Evolutionary conservation across 176 grass and related monocot species (phyloP).

Genomic region (Avena atlantica): DNA sequence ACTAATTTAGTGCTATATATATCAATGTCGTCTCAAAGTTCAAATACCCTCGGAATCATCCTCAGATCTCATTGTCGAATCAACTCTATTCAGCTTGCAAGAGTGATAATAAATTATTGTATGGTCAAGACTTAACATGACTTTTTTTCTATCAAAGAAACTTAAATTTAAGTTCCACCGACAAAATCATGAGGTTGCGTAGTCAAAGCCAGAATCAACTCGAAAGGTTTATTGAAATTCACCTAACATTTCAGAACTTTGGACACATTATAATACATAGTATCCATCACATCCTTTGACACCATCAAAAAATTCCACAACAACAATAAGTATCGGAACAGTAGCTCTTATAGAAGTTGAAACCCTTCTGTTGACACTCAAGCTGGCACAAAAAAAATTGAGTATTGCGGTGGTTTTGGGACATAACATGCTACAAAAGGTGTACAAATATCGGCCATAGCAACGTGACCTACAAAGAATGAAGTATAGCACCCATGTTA

Average conservation of each 20-base stretch:
- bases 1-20: no score
- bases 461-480: neutral
- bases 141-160: neutral
- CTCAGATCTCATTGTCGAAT: no score
- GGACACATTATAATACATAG: neutral
- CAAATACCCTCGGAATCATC: no score
- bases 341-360: no score
- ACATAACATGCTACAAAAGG: neutral
- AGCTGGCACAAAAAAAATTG: no score
- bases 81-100: no score
- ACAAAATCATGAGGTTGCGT: neutral
- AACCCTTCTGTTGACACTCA: no score
- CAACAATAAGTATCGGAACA: no score
- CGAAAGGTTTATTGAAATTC: neutral
- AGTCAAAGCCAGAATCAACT: neutral
- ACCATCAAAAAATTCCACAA: no score
- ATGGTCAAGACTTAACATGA: neutral
- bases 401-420: neutral
- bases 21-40: no score
- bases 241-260: neutral
- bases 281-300: no score
- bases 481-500: neutral
- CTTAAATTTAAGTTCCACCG: neutral
- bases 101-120: no score
- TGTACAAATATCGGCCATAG: neutral